These are phyloP conservation scores for Marchantia polymorpha DNA, from an alignment of 225 moss, liverwort and hornwort species.

Conservation along the genomic window DNA sequence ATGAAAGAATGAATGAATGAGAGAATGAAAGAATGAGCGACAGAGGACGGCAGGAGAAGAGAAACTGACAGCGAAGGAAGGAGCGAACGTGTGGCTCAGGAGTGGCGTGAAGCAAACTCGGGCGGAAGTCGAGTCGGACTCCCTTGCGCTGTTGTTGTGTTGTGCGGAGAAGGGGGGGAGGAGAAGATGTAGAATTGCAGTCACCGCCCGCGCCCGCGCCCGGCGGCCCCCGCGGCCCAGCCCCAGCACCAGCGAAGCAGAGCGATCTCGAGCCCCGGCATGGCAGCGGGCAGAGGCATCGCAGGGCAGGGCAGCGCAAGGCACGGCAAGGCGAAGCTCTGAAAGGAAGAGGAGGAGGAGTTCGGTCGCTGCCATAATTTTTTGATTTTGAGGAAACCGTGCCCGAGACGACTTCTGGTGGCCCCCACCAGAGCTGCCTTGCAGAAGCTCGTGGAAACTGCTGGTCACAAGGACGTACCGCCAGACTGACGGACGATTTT, in stretches of 20 bases:
- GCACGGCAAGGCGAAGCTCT: background rate
- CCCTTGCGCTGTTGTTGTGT: background rate
- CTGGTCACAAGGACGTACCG: background rate
- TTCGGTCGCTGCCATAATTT: background rate
- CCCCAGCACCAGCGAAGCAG: background rate
- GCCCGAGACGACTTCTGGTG: slow-evolving; percentile 15
- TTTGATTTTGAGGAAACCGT: slow-evolving; percentile 3
- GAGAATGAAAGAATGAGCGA: too few relatives aligned
- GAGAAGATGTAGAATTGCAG: background rate
- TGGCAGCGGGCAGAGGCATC: too few relatives aligned
- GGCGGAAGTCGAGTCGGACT: background rate
- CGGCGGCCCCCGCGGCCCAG: background rate
- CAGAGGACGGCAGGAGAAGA: background rate
- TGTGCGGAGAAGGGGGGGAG: too few relatives aligned
- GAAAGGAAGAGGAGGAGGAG: background rate
- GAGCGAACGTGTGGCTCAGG: background rate
- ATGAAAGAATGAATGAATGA: too few relatives aligned
- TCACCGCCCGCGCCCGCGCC: background rate
- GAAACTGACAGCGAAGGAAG: background rate
- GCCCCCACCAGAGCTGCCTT: background rate
- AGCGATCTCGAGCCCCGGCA: background rate
- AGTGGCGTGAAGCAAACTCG: background rate
- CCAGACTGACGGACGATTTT: background rate
- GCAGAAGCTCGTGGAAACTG: background rate
- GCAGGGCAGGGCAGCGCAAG: background rate